Evolutionary conservation across 139 green algal species (phyloP).

Genomic region (Medakamo hakoo): DNA sequence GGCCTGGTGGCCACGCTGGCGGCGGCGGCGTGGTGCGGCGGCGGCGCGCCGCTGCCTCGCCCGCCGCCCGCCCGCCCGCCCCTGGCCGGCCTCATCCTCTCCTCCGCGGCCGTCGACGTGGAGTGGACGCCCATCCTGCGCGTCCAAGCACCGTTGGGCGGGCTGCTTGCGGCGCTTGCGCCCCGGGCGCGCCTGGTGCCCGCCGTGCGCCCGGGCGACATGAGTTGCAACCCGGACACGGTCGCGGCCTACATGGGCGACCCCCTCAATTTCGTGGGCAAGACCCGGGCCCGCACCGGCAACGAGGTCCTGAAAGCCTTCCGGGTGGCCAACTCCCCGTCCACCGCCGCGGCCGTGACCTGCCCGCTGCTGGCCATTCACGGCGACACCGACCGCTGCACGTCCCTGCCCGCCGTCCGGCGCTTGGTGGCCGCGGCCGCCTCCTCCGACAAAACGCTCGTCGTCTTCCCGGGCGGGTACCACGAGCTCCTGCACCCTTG

Average conservation of each 20-base stretch:
- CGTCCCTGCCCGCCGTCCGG: conserved; percentile 3
- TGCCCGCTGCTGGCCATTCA: conserved; percentile 25
- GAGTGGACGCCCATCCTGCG: conserved; percentile 46
- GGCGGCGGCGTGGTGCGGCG: conserved; percentile 8
- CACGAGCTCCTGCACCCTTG: conserved; percentile 26
- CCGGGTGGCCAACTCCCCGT: not conserved
- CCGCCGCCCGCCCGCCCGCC: too few species aligned
- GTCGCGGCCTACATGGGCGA: conserved; percentile 19
- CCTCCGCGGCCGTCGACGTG: conserved; percentile 44
- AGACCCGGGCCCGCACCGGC: conserved; percentile 24
- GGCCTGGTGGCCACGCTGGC: conserved; percentile 31
- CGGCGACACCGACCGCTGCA: conserved; percentile 22
- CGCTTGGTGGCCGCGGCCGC: conserved; percentile 5
- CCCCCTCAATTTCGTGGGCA: conserved; percentile 23
- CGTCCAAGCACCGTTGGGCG: conserved; percentile 38
- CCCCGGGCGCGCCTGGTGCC: conserved; percentile 42
- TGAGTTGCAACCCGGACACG: conserved; percentile 21
- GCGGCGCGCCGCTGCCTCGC: too few species aligned
- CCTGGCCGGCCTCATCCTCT: conserved; percentile 39
- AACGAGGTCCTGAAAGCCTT: conserved; percentile 35
- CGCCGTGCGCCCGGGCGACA: conserved; percentile 34
- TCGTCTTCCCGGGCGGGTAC: conserved; percentile 17
- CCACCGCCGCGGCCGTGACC: not conserved
- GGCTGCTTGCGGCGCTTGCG: conserved; percentile 28
- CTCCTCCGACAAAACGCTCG: conserved; percentile 5